Conservation (phyloP, 768 basidiomycete genomes). For the Coprinellus aureogranulatus region DNA sequence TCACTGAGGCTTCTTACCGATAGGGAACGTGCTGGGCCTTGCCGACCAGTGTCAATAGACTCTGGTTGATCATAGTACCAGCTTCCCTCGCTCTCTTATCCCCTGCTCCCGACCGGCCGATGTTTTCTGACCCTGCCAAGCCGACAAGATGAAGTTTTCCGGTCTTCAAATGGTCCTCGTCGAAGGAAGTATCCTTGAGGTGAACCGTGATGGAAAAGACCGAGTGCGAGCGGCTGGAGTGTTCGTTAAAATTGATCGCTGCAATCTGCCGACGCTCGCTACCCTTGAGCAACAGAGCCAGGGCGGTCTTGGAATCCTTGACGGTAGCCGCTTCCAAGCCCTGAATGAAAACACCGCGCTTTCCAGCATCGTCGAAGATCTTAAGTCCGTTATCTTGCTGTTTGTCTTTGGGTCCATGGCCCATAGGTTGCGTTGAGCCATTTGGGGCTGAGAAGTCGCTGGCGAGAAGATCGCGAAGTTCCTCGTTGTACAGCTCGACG, state of each 20-base stretch:
- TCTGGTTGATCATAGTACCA: conserved; percentile 99
- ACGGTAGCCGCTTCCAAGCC: conserved; percentile 90
- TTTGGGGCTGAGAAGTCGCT: conserved; percentile 70
- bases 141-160: conserved; percentile 98
- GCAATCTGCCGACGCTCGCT: conserved; percentile 90
- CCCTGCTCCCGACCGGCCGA: conserved; percentile 92
- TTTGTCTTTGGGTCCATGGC: conserved; percentile 58
- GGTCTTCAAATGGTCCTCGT: conserved; percentile 86
- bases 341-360: conserved; percentile 90
- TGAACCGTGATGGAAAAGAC: conserved; percentile 97
- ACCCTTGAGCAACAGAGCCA: conserved; percentile 83
- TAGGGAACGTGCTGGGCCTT: conserved; percentile 91
- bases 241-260: conserved; percentile 96
- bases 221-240: conserved; percentile 95
- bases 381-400: conserved; percentile 58
- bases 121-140: conserved; percentile 95
- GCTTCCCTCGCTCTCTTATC: conserved; percentile 94
- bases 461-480: conserved; percentile 89
- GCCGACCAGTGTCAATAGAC: conserved; percentile 91
- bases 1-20: conserved; percentile 48
- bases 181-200: conserved; percentile 77
- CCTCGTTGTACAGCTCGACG: conserved; percentile 97
- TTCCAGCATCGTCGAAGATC: conserved; percentile 83
- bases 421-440: conserved; percentile 76
- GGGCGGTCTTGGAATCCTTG: conserved; percentile 77